Conservation (phyloP, 768 basidiomycete genomes). For the Coprinellus micaceus region DNA sequence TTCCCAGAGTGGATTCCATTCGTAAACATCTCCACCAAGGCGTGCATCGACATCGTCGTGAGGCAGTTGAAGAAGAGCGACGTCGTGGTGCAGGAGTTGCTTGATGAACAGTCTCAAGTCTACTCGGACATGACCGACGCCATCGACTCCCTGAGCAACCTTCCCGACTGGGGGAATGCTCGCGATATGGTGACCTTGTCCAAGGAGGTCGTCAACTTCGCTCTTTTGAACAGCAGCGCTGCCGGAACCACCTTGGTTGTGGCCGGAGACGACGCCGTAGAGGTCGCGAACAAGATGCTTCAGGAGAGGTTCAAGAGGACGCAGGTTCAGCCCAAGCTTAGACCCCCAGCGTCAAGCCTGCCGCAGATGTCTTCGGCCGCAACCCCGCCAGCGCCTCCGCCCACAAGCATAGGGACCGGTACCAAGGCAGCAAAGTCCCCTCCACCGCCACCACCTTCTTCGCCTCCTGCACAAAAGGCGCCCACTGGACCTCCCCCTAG, state of each 20-base stretch:
- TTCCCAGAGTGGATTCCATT: constrained; percentile 62
- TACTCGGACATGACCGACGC: constrained; percentile 36
- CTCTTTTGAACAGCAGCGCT: constrained; percentile 23
- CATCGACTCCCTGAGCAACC: constrained; percentile 37
- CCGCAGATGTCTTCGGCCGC: constrained; percentile 17
- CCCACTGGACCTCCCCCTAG: not conserved
- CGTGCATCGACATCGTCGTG: constrained; percentile 48
- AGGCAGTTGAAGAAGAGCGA: constrained; percentile 44
- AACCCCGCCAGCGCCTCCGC: constrained; percentile 16
- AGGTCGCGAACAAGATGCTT: constrained; percentile 16
- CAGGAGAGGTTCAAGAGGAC: constrained; percentile 15
- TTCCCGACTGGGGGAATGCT: constrained; percentile 67
- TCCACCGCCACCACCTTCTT: constrained; percentile 1
- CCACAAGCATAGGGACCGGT: constrained; percentile 1
- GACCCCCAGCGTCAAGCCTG: constrained; percentile 7
- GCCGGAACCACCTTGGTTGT: constrained; percentile 1
- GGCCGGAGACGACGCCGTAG: constrained; percentile 14
- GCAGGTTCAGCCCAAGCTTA: constrained; percentile 7
- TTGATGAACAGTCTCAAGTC: constrained; percentile 22
- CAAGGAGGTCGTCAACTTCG: constrained; percentile 42
- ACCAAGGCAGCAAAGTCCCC: constrained; percentile 13
- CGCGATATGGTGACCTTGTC: constrained; percentile 57
- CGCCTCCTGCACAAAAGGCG: not conserved
- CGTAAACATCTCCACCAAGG: constrained; percentile 43
- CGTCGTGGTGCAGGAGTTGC: constrained; percentile 36